Evolutionary conservation across 495 filamentous ascomycete genomes (phyloP).

Genomic region (Penicillium psychrofluorescens): DNA sequence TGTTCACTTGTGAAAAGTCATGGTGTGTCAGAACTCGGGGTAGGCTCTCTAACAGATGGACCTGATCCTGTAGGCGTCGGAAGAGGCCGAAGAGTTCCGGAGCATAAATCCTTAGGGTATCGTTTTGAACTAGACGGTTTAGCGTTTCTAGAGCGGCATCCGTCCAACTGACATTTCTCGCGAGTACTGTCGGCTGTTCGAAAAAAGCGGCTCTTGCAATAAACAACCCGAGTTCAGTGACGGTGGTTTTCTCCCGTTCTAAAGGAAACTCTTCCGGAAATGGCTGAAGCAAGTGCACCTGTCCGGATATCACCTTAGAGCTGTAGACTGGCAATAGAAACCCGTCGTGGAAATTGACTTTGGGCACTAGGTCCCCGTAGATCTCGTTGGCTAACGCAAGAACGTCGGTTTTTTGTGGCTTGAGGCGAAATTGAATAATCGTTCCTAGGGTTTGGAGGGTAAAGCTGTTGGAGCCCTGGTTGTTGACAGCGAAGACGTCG

Average conservation of each 20-base stretch:
- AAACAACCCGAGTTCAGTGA: no score
- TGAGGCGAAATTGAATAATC: not conserved
- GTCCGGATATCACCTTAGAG: not conserved
- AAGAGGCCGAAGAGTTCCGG: no score
- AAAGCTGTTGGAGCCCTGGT: not conserved
- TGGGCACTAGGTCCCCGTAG: not conserved
- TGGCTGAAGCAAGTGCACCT: slow-evolving; percentile 1
- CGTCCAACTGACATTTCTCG: no score
- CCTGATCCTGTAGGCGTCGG: no score
- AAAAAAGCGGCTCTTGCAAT: no score
- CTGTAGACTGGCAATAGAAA: not conserved
- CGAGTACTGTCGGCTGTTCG: no score
- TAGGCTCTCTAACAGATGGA: no score
- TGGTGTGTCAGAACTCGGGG: no score
- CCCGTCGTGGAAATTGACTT: not conserved
- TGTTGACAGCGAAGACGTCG: not conserved
- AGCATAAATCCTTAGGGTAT: no score
- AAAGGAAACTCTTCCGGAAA: not conserved
- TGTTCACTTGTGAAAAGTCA: no score
- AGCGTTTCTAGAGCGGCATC: no score
- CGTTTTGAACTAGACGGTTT: no score
- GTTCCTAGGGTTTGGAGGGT: not conserved
- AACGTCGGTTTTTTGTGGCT: not conserved
- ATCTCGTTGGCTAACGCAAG: not conserved
- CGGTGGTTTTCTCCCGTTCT: not conserved